Evolutionary conservation across 371 early-diverging fungal species (phyloP), one percentile per base, ranked within the genome.

Genomic region (Massospora cicadina): DNA sequence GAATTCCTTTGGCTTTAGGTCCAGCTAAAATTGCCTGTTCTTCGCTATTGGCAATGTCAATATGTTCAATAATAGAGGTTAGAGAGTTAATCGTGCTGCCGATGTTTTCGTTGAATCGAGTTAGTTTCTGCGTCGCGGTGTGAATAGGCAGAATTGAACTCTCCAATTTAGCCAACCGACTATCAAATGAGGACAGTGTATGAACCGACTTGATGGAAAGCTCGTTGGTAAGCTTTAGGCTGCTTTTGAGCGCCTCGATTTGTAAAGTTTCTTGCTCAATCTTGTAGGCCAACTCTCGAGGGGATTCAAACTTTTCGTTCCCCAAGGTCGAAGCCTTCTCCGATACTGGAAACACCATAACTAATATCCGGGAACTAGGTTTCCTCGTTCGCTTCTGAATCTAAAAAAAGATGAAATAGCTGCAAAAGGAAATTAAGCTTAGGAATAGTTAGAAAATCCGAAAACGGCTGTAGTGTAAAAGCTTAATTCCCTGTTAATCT

Each of bases 61-160:
- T 12, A 21, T 65, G 30, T 24, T 57, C 21, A 5, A 65, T 55
- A 31, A 57, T 54, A 5, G 23, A 27, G 1, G 26, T 33, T 29
- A 65, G 32, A 17, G 27, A 31, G 17, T 55, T 12, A 2, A 58
- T 7, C 2, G 65, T 65, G 10, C 2, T 30, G 17, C 32, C 55
- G 13, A 65, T 25, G 58, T 65, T 90, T 64, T 84, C 87, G 28
- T 85, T 85, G 1, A 89, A 68, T 32, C 76, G 75, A 0, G 89
- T 88, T 61, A 93, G 70, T 70, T 84, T 85, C 65, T 87, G 85
- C n/a, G 92, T 92, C 23, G 88, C 79, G 60, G 78, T 78, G 67
- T 92, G 89, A 57, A 93, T 91, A 7, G 94, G 92, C 24, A 87
- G 71, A 2, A 91, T 89, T 2, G 87, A 83, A 12, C 82, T 78